phyloP scores from a whole-genome alignment of 2,329 filamentous ascomycete genomes.

The Ascochyta pisi region DNA sequence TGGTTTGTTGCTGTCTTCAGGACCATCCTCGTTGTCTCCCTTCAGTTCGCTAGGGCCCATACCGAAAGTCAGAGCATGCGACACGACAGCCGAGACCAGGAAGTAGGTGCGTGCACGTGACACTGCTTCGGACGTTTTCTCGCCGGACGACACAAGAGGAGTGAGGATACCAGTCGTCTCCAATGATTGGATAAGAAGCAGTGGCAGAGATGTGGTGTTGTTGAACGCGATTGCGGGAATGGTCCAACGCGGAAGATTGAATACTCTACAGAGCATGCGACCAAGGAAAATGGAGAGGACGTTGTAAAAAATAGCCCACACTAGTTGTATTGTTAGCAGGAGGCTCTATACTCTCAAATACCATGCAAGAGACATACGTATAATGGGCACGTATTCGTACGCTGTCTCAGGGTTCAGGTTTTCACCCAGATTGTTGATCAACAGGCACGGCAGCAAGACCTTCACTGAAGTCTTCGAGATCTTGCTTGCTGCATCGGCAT shows the following conservation, averaged over 20 bases:
- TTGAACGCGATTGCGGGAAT: conserved; percentile 64
- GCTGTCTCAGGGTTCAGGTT: conserved; percentile 58
- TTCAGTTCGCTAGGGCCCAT: conserved; percentile 67
- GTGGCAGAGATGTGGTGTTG: conserved; percentile 62
- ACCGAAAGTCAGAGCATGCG: conserved; percentile 69
- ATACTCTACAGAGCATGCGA: conserved; percentile 51
- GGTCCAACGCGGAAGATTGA: conserved; percentile 61
- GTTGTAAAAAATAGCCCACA: conserved; percentile 61
- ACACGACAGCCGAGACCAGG: conserved; percentile 69
- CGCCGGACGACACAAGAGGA: conserved; percentile 54
- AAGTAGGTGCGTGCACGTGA: conserved; percentile 70
- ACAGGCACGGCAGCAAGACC: conserved; percentile 61
- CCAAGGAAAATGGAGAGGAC: conserved; percentile 58
- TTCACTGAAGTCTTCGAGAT: conserved; percentile 61
- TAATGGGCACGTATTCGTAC: conserved; percentile 57
- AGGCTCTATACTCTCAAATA: background rate
- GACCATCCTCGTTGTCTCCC: conserved; percentile 48
- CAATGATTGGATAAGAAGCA: conserved; percentile 61
- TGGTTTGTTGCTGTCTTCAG: conserved; percentile 41
- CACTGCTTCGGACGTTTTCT: conserved; percentile 56
- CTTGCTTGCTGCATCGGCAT: conserved; percentile 57
- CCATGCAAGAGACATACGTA: conserved; percentile 45
- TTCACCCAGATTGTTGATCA: conserved; percentile 61
- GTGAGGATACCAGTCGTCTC: conserved; percentile 64
- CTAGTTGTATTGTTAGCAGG: conserved; percentile 34